phyloP scores from a whole-genome alignment of 306 rosid species.

The Lathyrus oleraceus region DNA sequence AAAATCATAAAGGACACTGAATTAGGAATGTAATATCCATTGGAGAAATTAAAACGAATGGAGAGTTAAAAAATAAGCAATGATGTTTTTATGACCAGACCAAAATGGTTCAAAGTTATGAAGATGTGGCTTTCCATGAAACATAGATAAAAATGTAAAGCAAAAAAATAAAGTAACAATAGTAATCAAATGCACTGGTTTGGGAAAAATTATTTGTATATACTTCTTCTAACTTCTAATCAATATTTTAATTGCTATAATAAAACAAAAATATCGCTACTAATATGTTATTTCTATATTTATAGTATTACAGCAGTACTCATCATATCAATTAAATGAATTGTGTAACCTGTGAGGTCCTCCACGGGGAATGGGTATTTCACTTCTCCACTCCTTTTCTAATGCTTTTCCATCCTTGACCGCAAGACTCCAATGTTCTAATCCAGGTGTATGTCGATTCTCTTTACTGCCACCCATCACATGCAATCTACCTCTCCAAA shows the following conservation, averaged over 20 bases:
- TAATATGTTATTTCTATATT: neutral
- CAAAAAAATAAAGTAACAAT: neutral
- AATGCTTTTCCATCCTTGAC: slow-evolving; percentile 79
- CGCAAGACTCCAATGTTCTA: slow-evolving; percentile 95
- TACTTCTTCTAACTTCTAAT: neutral
- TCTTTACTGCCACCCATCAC: slow-evolving; percentile 99
- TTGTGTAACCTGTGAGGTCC: slow-evolving; percentile 86
- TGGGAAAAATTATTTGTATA: neutral
- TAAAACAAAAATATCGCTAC: neutral
- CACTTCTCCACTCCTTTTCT: slow-evolving; percentile 78
- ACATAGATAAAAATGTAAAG: neutral
- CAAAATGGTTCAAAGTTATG: slow-evolving; percentile 7
- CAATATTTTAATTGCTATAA: neutral
- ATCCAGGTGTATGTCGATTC: slow-evolving; percentile 88
- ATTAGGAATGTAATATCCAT: slow-evolving; percentile 9
- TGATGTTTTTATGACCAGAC: slow-evolving; percentile 20
- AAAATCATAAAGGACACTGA: slow-evolving; percentile 18
- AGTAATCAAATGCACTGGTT: slow-evolving; percentile 4
- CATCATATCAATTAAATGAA: slow-evolving; percentile 11
- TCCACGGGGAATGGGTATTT: slow-evolving; percentile 90
- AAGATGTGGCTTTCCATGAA: too few species aligned
- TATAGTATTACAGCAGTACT: neutral
- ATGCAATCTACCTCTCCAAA: slow-evolving; percentile 95
- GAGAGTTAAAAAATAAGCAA: neutral
- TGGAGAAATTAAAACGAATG: slow-evolving; percentile 12